Percentiles rank a stretch among this genome's conserved stretches.
Conservation (phyloP, 1,139 yeast genomes). For the Diutina rugosa region DNA sequence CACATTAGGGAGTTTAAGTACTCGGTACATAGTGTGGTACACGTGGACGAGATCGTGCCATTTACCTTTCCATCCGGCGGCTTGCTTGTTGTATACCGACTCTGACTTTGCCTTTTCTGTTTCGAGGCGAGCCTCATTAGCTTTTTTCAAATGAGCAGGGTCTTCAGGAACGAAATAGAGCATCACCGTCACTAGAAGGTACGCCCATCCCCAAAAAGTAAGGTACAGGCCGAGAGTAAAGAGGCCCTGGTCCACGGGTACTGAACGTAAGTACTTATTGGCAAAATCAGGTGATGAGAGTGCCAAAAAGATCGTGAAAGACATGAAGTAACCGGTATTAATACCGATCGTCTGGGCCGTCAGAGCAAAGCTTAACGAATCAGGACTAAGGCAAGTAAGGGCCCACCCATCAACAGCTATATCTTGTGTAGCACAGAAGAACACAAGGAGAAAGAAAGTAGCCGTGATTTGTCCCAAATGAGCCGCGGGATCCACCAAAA, state of each 20-base stretch:
- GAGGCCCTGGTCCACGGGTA: slow-evolving; percentile 53
- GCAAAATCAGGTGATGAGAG: slow-evolving; percentile 89
- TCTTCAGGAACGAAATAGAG: slow-evolving; percentile 55
- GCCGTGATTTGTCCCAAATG: slow-evolving; percentile 44
- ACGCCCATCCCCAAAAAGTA: slow-evolving; percentile 65
- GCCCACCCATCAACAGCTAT: slow-evolving; percentile 99
- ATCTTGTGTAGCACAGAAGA: slow-evolving; percentile 94
- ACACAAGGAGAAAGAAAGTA: slow-evolving; percentile 63
- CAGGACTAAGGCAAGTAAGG: slow-evolving; percentile 65
- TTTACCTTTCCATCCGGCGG: slow-evolving; percentile 3
- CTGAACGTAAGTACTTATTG: slow-evolving; percentile 59
- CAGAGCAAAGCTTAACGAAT: slow-evolving; percentile 82
- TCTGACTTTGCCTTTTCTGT: slow-evolving; percentile 11
- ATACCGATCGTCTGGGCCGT: slow-evolving; percentile 96
- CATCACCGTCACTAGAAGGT: slow-evolving; percentile 51
- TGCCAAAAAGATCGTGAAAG: slow-evolving; percentile 85
- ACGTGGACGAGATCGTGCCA: slow-evolving; percentile 28
- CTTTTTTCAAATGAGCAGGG: slow-evolving; percentile 35
- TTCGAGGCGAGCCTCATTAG: slow-evolving; percentile 26
- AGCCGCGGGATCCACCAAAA: slow-evolving; percentile 42
- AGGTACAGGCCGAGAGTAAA: slow-evolving; percentile 66
- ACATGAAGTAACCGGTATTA: slow-evolving; percentile 82
- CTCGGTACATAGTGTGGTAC: slow-evolving; percentile 49
- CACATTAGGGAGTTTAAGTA: neutral
- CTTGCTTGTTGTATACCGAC: slow-evolving; percentile 8